Evolutionary conservation across 305 asterid genomes (phyloP), one percentile per base, ranked within the genome.

Genomic region (Solanum hybrid): DNA sequence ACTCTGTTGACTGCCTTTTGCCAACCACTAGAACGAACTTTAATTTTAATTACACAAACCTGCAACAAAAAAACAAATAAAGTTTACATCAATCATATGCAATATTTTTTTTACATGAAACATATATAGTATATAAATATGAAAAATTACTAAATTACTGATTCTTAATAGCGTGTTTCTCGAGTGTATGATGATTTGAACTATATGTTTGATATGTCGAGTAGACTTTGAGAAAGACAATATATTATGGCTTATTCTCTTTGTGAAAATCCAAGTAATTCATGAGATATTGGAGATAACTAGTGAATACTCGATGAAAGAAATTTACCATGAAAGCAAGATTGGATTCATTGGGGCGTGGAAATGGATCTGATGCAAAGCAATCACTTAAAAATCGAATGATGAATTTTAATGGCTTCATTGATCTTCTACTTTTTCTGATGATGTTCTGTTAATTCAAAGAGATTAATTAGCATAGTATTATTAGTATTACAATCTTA

Each of bases 1-100:
- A 88, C 85, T 72, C 75, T 79, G 40, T 20, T 76, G 36, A 88
- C 35, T 73, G 73, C 89, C 32, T 76, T 88, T 10, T 88, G 89
- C 89, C 89, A 88, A 56, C 89, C 86, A 17, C 14, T 6, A 7
- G 85, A 75, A 42, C 72, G 69, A 34, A 76, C 37, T 75, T 88
- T 79, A 32, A 88, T 71, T 76, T 32, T 88, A n/a, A 88, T 38
- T 35, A 75, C 73, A 76, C 89, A 88, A 76, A 79, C 84, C 89
- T 87, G 32, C 42, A 87, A 3, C 20, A 31, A 82, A 84, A 0
- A 51, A 29, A 9, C 40, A 82, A 42, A 82, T 46, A 42, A 27
- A 42, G 37, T 81, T 81, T 40, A 81, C 36, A 81, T 40, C 71
- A 69, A 64, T 22, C 72, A 20, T 0, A 22, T 64, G 26, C 26